Conservation (phyloP, 2,329 filamentous ascomycete genomes). For the Neonectria neomacrospora region DNA sequence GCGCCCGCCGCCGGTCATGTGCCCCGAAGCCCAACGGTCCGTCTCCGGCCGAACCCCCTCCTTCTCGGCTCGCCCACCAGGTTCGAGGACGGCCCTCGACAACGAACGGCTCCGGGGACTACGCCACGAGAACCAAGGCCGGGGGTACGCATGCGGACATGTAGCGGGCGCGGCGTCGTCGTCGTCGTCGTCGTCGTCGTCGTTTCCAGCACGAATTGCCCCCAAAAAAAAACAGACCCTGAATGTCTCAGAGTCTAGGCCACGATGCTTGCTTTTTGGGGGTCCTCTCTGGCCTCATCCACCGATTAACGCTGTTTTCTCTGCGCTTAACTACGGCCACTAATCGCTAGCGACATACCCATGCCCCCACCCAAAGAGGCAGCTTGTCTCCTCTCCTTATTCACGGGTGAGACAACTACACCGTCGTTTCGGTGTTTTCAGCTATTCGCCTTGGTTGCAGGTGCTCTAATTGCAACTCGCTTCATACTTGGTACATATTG, state of each 20-base stretch:
- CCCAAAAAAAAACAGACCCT: not conserved
- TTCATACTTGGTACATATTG: not conserved
- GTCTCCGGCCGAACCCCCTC: conserved; percentile 9
- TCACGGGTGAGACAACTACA: conserved; percentile 38
- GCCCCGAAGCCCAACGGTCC: conserved; percentile 26
- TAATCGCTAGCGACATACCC: conserved; percentile 17
- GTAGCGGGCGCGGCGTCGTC: not conserved
- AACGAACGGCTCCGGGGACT: not conserved
- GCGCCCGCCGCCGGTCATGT: conserved; percentile 38
- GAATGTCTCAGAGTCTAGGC: conserved; percentile 12
- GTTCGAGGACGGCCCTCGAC: not conserved
- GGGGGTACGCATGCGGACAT: not conserved
- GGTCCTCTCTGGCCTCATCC: not conserved
- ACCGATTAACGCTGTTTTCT: not conserved
- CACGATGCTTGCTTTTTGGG: conserved; percentile 16
- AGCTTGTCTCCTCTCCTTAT: conserved; percentile 22
- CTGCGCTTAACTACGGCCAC: conserved; percentile 11
- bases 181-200: not conserved
- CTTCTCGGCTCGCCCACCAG: conserved; percentile 15
- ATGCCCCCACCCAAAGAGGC: conserved; percentile 22
- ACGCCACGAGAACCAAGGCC: not conserved
- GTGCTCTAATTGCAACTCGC: not conserved
- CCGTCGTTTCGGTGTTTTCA: conserved; percentile 24
- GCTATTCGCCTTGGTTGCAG: conserved; percentile 18
- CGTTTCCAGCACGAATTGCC: not conserved